These are phyloP conservation scores for Cantharellus anzutake DNA, from an alignment of 768 basidiomycete genomes.

Conservation along the genomic window DNA sequence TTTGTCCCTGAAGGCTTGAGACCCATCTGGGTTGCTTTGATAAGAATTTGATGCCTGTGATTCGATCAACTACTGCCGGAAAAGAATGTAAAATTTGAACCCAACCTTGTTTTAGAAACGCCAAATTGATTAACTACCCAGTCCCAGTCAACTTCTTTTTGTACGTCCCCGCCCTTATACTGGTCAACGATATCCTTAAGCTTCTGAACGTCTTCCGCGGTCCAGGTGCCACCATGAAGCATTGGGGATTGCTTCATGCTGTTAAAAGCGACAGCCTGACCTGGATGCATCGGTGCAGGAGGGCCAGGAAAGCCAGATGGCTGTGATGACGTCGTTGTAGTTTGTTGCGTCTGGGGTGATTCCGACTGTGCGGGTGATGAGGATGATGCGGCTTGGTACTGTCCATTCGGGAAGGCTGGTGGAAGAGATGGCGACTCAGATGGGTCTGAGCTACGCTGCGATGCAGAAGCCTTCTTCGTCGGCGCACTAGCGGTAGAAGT, in stretches of 20 bases:
- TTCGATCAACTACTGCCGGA: too few species aligned
- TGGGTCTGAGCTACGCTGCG: neutral
- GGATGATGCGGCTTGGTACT: neutral
- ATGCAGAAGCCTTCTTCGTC: neutral
- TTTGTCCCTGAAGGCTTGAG: neutral
- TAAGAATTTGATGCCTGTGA: neutral
- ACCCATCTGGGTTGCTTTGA: neutral
- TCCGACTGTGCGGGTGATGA: neutral
- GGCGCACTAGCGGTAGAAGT: neutral
- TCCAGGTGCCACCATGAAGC: constrained; percentile 53
- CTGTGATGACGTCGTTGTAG: neutral
- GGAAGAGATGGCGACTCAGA: neutral
- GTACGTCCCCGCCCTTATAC: constrained; percentile 24
- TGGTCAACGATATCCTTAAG: constrained; percentile 52
- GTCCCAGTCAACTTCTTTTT: constrained; percentile 64
- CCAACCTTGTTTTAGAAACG: constrained; percentile 47
- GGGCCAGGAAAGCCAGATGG: neutral
- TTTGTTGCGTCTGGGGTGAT: neutral
- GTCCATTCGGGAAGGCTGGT: neutral
- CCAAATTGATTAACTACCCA: constrained; percentile 60
- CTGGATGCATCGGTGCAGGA: neutral
- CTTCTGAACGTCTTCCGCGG: constrained; percentile 55
- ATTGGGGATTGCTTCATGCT: neutral
- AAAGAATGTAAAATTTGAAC: too few species aligned
- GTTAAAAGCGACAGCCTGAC: neutral